Evolutionary conservation across 768 basidiomycete genomes (phyloP), one percentile per base, ranked within the genome.

Genomic region (Agrocybe praecox): DNA sequence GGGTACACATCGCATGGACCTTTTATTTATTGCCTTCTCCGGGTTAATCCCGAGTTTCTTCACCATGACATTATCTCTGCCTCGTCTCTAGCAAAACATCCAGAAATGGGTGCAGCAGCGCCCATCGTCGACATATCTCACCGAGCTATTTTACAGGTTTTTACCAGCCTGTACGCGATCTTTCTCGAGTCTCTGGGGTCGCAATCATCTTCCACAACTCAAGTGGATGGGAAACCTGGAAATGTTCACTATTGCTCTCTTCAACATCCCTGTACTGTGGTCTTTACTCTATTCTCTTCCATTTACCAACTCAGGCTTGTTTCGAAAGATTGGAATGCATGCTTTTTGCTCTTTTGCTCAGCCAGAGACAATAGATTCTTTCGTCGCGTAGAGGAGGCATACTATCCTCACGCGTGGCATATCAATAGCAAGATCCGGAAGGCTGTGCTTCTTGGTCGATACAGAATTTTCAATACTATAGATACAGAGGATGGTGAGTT

Each of bases 351-450:
- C 8, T 53, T 36, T 29, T 15, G 32, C 11, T 32, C 26, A 11
- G 14, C 15, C 33, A 42, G 33, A 14, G 24, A 43, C 11, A 29
- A 44, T 22, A n/a, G 36, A 6, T 61, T 55, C 19, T 42, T 52
- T 12, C 36, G 33, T 7, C 44, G 23, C 12, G 52, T 54, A 6
- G 55, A 60, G 34, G 46, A 34, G 12, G 51, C 53, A 5, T 56
- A 60, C 32, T 71, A 72, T 52, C 70, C 72, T 9, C 62, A 74
- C 48, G 33, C 56, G 23, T 69, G 70, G 69, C 70, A 74, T 59
- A 60, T 74, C 62, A 69, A 70, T 51, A 69, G 70, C 2, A 64
- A 62, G 33, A 60, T 69, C 22, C 69, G 70, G 19, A 61, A 58
- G 21, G 50, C 62, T 14, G 59, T 64, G 9, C 51, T 72, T 2